Evolutionary conservation across 2,329 filamentous ascomycete genomes (phyloP).

Genomic region (Emmonsiellopsis sp.): DNA sequence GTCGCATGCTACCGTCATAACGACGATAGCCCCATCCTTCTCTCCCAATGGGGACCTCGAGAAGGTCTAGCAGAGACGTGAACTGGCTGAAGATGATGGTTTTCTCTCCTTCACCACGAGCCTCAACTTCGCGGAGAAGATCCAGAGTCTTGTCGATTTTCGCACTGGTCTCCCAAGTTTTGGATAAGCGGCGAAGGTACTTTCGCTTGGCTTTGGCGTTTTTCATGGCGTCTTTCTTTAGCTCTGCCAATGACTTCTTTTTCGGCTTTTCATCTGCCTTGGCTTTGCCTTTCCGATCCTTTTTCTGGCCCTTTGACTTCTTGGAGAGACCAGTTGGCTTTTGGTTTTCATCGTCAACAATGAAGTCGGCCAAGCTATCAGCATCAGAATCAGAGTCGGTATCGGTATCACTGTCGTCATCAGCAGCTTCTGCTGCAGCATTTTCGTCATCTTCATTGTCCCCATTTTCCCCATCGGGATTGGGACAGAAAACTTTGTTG

Average conservation of each 20-base stretch:
- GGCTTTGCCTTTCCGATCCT: conserved; percentile 25
- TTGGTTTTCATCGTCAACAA: conserved; percentile 36
- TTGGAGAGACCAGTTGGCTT: conserved; percentile 6
- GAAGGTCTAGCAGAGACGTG: conserved; percentile 66
- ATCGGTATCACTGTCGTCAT: conserved; percentile 32
- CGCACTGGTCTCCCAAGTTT: conserved; percentile 63
- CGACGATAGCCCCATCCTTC: conserved; percentile 53
- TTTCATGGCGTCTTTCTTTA: conserved; percentile 58
- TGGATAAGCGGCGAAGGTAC: conserved; percentile 61
- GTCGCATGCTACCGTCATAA: conserved; percentile 69
- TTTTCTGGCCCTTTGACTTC: conserved; percentile 32
- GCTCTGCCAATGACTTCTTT: conserved; percentile 48
- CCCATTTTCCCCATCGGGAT: conserved; percentile 30
- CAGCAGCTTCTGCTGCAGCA: conserved; percentile 18
- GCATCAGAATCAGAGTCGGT: conserved; percentile 27
- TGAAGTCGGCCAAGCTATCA: conserved; percentile 43
- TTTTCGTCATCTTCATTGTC: conserved; percentile 30
- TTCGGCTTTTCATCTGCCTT: conserved; percentile 41
- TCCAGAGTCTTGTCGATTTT: conserved; percentile 64
- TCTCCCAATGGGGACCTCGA: conserved; percentile 62
- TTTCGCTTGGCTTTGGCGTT: conserved; percentile 57
- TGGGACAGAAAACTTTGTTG: conserved; percentile 59
- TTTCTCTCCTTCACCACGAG: conserved; percentile 54
- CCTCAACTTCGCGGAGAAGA: conserved; percentile 47
- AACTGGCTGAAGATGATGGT: conserved; percentile 78